phyloP scores from a whole-genome alignment of 1,284 basidiomycete genomes.

The Pisolithus thermaeus region DNA sequence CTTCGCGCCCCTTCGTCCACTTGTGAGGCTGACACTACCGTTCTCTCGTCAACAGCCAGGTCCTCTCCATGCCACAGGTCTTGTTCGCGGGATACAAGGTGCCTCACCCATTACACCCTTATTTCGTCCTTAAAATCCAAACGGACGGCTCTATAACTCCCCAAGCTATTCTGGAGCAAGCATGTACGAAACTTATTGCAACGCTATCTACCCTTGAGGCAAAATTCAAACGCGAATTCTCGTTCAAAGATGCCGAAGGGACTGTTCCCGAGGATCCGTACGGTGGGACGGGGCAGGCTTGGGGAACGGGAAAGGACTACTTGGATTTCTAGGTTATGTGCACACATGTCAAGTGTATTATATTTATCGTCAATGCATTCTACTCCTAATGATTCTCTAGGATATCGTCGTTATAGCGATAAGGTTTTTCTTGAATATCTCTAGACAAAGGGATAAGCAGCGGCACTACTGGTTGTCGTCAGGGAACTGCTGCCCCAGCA shows the following conservation, averaged over 20 bases:
- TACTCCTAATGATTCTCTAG: neutral
- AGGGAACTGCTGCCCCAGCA: too few relatives aligned
- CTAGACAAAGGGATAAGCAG: too few relatives aligned
- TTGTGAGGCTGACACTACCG: neutral
- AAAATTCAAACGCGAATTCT: constrained; percentile 75
- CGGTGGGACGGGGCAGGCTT: constrained; percentile 36
- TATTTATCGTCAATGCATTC: neutral
- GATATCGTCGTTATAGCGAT: too few relatives aligned
- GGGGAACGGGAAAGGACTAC: constrained; percentile 55
- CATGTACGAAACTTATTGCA: constrained; percentile 79
- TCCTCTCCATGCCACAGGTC: constrained; percentile 78
- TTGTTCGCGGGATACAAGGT: constrained; percentile 98
- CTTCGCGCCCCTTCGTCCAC: too few relatives aligned
- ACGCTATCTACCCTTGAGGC: constrained; percentile 63
- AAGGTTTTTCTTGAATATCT: too few relatives aligned
- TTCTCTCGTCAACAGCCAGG: constrained; percentile 54
- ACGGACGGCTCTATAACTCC: constrained; percentile 88
- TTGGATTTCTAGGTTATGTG: constrained; percentile 50
- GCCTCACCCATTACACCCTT: constrained; percentile 92
- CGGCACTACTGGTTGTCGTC: too few relatives aligned
- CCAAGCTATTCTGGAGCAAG: constrained; percentile 77
- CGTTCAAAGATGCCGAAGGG: constrained; percentile 62
- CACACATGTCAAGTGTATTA: neutral
- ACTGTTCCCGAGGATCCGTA: constrained; percentile 55
- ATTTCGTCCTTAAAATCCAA: constrained; percentile 93